phyloP scores from a whole-genome alignment of 1,284 basidiomycete genomes.

The Ustilago loliicola region DNA sequence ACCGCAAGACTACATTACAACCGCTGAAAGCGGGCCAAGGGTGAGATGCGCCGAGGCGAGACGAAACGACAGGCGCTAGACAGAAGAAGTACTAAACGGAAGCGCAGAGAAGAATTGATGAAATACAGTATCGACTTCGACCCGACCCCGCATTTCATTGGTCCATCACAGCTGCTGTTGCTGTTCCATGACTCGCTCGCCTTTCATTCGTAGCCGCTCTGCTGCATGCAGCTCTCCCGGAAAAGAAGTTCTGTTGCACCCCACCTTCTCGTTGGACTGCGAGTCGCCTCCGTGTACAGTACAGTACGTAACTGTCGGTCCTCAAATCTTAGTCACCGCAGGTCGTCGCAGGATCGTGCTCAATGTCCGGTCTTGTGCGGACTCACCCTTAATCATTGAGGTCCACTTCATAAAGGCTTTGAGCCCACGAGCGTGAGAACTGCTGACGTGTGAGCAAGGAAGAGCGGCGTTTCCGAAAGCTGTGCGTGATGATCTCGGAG shows the following conservation, averaged over 20 bases:
- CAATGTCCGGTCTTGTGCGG: too few relatives aligned
- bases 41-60: neutral
- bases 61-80: neutral
- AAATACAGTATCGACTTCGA: neutral
- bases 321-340: neutral
- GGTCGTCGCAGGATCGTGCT: neutral
- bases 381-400: neutral
- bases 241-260: neutral
- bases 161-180: neutral
- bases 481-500: constrained; percentile 1
- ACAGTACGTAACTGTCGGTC: neutral
- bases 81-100: neutral
- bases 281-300: neutral
- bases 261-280: neutral
- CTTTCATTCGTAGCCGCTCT: neutral
- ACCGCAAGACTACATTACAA: too few relatives aligned
- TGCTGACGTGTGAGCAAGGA: neutral
- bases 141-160: constrained; percentile 18
- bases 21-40: too few relatives aligned
- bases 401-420: neutral
- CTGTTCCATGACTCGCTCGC: neutral
- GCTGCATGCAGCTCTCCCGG: neutral
- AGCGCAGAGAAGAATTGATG: neutral
- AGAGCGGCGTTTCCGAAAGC: neutral
- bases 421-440: neutral